These are phyloP conservation scores for Takakia lepidozioides DNA, from an alignment of 225 moss, liverwort and hornwort species.

Conservation along the genomic window DNA sequence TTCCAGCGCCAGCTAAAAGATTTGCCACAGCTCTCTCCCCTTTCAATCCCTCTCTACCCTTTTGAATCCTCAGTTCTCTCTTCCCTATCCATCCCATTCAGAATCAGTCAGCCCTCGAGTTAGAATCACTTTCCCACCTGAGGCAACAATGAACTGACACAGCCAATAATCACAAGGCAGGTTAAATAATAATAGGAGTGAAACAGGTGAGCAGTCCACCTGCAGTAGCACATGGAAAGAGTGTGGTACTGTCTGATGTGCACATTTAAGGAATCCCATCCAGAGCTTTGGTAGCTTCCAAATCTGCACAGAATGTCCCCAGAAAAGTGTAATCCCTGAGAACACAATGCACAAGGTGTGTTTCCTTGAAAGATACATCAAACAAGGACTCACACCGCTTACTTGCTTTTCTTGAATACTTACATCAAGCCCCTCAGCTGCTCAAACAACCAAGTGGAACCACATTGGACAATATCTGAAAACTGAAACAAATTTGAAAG, in stretches of 20 bases:
- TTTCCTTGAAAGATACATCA: too few species aligned
- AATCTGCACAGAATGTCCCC: conserved; percentile 41
- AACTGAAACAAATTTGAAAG: too few species aligned
- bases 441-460: too few species aligned
- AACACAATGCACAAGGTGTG: too few species aligned
- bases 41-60: not conserved
- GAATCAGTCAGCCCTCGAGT: not conserved
- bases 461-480: too few species aligned
- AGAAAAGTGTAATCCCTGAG: too few species aligned
- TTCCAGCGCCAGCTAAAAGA: too few species aligned
- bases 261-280: conserved; percentile 98
- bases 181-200: not conserved
- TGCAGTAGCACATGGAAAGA: conserved; percentile 96
- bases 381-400: too few species aligned
- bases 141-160: not conserved
- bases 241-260: conserved; percentile 94
- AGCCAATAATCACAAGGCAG: too few species aligned
- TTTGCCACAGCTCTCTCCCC: not conserved
- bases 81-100: not conserved
- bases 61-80: not conserved
- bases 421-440: not conserved
- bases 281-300: conserved; percentile 99
- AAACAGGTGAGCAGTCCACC: conserved; percentile 30
- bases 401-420: too few species aligned
- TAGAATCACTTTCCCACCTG: not conserved